Evolutionary conservation across 2,329 filamentous ascomycete genomes (phyloP).

Genomic region (Simplicillium aogashimaense): DNA sequence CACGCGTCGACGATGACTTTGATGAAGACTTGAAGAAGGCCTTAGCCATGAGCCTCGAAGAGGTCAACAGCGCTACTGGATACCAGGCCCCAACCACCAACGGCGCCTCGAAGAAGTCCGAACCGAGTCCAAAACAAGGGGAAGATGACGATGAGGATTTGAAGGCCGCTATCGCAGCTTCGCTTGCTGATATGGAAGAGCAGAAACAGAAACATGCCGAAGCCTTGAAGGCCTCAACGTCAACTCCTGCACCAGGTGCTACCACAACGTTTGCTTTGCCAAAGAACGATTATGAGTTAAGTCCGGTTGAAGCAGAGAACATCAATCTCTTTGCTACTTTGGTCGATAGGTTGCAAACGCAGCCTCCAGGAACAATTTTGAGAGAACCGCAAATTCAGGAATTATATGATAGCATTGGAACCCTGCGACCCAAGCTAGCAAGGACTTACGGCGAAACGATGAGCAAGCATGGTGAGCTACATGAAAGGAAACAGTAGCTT

Average conservation of each 20-base stretch:
- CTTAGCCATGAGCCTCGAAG: slow-evolving; percentile 92
- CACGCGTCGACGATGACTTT: slow-evolving; percentile 80
- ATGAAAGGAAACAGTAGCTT: background rate
- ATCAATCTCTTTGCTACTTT: slow-evolving; percentile 93
- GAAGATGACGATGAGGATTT: slow-evolving; percentile 90
- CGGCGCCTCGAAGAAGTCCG: slow-evolving; percentile 28
- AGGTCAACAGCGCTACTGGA: slow-evolving; percentile 65
- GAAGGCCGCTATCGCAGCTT: slow-evolving; percentile 91
- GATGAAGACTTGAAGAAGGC: slow-evolving; percentile 93
- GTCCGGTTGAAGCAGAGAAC: slow-evolving; percentile 88
- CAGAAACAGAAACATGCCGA: slow-evolving; percentile 88
- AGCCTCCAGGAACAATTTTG: slow-evolving; percentile 91
- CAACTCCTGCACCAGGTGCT: slow-evolving; percentile 25
- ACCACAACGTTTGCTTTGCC: slow-evolving; percentile 47
- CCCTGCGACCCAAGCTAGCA: slow-evolving; percentile 83
- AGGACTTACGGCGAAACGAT: slow-evolving; percentile 97
- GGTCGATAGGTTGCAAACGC: slow-evolving; percentile 88
- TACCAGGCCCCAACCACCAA: slow-evolving; percentile 58
- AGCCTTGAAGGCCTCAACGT: slow-evolving; percentile 69
- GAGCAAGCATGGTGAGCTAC: slow-evolving; percentile 87
- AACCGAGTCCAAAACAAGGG: slow-evolving; percentile 32
- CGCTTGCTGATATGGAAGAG: slow-evolving; percentile 92
- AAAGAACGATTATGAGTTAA: slow-evolving; percentile 91
- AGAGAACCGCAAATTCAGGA: slow-evolving; percentile 97
- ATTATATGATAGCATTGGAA: slow-evolving; percentile 93